Evolutionary conservation across 768 basidiomycete genomes (phyloP).

Genomic region (Tylopilus felleus): DNA sequence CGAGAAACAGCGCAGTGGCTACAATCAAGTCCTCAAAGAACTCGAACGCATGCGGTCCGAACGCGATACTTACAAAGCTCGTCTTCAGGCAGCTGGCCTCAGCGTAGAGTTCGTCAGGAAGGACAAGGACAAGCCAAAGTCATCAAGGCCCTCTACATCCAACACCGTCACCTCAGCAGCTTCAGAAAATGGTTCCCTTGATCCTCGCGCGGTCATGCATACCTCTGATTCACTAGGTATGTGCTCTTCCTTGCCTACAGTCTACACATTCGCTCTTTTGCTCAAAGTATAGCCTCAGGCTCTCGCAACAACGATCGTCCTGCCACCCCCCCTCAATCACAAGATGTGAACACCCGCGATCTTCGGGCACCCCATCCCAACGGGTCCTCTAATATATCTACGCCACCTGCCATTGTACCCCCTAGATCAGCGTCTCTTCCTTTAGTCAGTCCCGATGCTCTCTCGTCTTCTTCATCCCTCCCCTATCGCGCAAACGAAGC

Average conservation of each 20-base stretch:
- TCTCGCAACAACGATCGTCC: constrained; percentile 23
- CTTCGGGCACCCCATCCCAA: constrained; percentile 2
- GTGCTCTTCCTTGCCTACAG: constrained; percentile 1
- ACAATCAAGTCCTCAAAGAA: constrained; percentile 77
- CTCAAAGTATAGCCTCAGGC: constrained; percentile 1
- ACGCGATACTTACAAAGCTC: constrained; percentile 58
- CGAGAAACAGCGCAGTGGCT: constrained; percentile 85
- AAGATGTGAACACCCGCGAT: constrained; percentile 10
- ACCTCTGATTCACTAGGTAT: constrained; percentile 36
- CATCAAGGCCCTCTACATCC: constrained; percentile 22
- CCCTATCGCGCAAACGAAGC: constrained; percentile 23
- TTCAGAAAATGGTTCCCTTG: constrained; percentile 17
- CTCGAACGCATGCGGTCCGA: constrained; percentile 80
- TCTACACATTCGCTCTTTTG: not conserved
- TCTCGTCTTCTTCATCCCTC: constrained; percentile 6
- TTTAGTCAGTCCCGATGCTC: constrained; percentile 5
- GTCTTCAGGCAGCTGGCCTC: constrained; percentile 30
- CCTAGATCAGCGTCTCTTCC: constrained; percentile 22
- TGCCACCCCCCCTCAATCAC: constrained; percentile 16
- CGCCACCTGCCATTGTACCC: constrained; percentile 17
- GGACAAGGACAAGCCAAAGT: constrained; percentile 24
- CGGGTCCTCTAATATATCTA: not conserved
- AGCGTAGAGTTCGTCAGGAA: constrained; percentile 40
- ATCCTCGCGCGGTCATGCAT: constrained; percentile 25
- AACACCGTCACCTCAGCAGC: constrained; percentile 19